phyloP scores from a whole-genome alignment of 1,284 basidiomycete genomes.

The Pholiota adiposa region DNA sequence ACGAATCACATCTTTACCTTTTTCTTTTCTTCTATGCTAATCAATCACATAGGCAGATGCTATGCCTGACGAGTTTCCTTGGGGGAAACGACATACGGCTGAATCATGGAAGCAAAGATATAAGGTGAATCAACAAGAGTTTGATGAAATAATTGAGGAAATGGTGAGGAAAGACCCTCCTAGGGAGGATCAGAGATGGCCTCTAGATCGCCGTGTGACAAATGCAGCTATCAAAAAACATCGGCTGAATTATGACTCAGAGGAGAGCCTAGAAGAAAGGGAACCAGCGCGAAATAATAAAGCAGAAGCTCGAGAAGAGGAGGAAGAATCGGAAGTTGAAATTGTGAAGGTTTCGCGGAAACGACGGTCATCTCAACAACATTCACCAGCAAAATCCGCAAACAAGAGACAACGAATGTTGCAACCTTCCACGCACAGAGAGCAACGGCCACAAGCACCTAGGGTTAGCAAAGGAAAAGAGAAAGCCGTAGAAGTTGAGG shows the following conservation, averaged over 20 bases:
- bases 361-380: conserved; percentile 4
- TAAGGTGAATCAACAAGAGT: conserved; percentile 58
- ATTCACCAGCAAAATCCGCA: conserved; percentile 2
- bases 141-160: conserved; percentile 56
- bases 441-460: conserved; percentile 5
- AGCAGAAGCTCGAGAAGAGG: conserved; percentile 11
- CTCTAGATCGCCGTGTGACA: conserved; percentile 25
- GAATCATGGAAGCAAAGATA: conserved; percentile 78
- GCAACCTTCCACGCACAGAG: neutral
- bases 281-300: conserved; percentile 11
- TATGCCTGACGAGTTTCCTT: conserved; percentile 46
- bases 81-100: conserved; percentile 69
- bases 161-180: conserved; percentile 40
- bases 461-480: conserved; percentile 19
- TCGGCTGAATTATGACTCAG: neutral
- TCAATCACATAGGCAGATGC: conserved; percentile 17
- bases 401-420: conserved; percentile 9
- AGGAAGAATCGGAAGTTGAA: conserved; percentile 12
- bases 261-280: conserved; percentile 15
- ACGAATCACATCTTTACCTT: conserved; percentile 12
- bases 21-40: neutral
- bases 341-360: neutral
- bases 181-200: conserved; percentile 25
- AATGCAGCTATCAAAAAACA: conserved; percentile 1
- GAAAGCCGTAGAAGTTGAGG: conserved; percentile 10